phyloP scores from a whole-genome alignment of 345 rosid genomes.

The Salix dunnii region DNA sequence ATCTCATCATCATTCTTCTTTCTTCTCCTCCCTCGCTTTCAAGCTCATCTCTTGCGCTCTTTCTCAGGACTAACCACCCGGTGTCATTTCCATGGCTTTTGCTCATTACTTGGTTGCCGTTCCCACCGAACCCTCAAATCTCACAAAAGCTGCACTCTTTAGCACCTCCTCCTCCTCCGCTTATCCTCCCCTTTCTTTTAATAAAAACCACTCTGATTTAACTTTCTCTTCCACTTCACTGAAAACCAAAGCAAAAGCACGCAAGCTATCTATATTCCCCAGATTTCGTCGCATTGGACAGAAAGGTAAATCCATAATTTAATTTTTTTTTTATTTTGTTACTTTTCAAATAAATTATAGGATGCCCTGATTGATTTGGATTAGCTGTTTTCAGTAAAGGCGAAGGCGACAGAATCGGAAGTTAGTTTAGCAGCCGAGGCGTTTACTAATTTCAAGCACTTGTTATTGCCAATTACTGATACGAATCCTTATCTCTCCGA shows the following conservation, averaged over 20 bases:
- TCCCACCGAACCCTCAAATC: slow-evolving; percentile 34
- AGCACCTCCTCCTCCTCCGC: slow-evolving; percentile 14
- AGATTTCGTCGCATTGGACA: slow-evolving; percentile 26
- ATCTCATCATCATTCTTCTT: neutral
- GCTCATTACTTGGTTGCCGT: slow-evolving; percentile 51
- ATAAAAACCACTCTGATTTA: neutral
- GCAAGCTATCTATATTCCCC: slow-evolving; percentile 29
- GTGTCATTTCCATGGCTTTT: slow-evolving; percentile 48
- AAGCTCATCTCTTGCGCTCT: neutral
- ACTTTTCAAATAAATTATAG: neutral
- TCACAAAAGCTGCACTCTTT: slow-evolving; percentile 20
- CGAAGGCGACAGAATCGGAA: slow-evolving; percentile 56
- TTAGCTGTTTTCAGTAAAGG: slow-evolving; percentile 44
- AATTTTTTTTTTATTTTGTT: neutral
- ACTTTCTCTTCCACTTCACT: slow-evolving; percentile 25
- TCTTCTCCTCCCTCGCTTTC: too few species aligned
- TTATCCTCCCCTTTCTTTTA: neutral
- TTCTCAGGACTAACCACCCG: neutral
- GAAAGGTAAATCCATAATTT: slow-evolving; percentile 31
- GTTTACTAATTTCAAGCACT: slow-evolving; percentile 60
- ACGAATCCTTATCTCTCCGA: slow-evolving; percentile 83
- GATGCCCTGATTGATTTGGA: too few species aligned
- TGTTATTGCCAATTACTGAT: slow-evolving; percentile 78
- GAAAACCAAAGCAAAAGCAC: slow-evolving; percentile 35
- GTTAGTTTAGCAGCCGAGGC: slow-evolving; percentile 47